Conservation (phyloP, 805 yeast species). For the Wickerhamomyces alni region DNA sequence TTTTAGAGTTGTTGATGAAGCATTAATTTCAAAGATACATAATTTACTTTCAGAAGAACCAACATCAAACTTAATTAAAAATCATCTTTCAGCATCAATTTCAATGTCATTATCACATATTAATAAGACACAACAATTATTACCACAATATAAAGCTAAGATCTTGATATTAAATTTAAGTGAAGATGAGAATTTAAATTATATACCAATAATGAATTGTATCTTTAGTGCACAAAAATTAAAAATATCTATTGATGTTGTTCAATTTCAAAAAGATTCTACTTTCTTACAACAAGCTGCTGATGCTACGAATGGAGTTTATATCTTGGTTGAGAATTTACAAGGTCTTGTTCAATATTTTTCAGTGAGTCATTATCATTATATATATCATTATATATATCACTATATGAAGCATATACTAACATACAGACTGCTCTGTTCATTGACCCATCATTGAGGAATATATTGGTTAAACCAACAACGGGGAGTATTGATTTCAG, state of each 20-base stretch:
- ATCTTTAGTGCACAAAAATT: conserved; percentile 94
- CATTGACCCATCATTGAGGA: conserved; percentile 77
- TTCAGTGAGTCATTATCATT: conserved; percentile 18
- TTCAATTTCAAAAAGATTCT: conserved; percentile 66
- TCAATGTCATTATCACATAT: conserved; percentile 78
- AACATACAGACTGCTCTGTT: conserved; percentile 59
- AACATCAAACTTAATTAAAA: conserved; percentile 31
- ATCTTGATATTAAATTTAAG: conserved; percentile 58
- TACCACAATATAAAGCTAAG: conserved; percentile 55
- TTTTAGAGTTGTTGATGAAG: conserved; percentile 72
- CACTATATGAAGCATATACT: background rate
- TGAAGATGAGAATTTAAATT: conserved; percentile 72
- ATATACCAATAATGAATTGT: conserved; percentile 90
- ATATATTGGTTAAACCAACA: conserved; percentile 74
- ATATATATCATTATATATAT: background rate
- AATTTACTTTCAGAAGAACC: conserved; percentile 24
- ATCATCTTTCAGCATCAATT: conserved; percentile 69
- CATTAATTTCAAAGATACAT: conserved; percentile 56
- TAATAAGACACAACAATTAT: conserved; percentile 42
- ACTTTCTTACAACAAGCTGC: conserved; percentile 93
- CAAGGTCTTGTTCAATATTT: conserved; percentile 79
- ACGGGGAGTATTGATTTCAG: conserved; percentile 85
- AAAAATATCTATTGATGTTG: conserved; percentile 86
- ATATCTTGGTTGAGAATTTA: conserved; percentile 61
- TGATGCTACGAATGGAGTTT: conserved; percentile 91